Conservation (phyloP, 2,329 filamentous ascomycete species). For the Calonectria pauciramosa region DNA sequence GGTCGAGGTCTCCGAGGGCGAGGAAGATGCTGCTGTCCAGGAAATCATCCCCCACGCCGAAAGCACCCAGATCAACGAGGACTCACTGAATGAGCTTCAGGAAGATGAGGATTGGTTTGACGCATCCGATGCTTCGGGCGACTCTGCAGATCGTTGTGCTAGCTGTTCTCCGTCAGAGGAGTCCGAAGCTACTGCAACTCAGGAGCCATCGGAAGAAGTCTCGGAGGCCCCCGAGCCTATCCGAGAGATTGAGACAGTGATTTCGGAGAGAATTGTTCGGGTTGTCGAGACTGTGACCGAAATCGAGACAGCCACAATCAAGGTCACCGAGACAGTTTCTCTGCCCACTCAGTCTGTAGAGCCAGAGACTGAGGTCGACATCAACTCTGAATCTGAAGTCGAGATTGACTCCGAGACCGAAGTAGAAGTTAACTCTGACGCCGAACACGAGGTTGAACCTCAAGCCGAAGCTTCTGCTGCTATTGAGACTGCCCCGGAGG, state of each 20-base stretch:
- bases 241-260: conserved; percentile 41
- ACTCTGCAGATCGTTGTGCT: conserved; percentile 40
- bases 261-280: conserved; percentile 45
- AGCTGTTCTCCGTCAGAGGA: conserved; percentile 34
- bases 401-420: conserved; percentile 9
- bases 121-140: neutral
- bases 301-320: conserved; percentile 49
- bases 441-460: neutral
- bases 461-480: neutral
- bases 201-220: conserved; percentile 9
- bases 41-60: conserved; percentile 2
- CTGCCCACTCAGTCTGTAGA: conserved; percentile 30
- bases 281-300: conserved; percentile 54
- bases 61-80: neutral
- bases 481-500: neutral
- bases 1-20: conserved; percentile 9
- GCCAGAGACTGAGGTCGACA: neutral
- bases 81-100: conserved; percentile 6
- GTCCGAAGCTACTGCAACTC: neutral
- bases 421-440: conserved; percentile 8
- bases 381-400: neutral
- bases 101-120: neutral
- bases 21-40: conserved; percentile 11
- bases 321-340: conserved; percentile 43
- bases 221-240: conserved; percentile 8